Evolutionary conservation across 495 filamentous ascomycete genomes (phyloP), one percentile per base, ranked within the genome.

Genomic region (Lasiosphaeria ovina): DNA sequence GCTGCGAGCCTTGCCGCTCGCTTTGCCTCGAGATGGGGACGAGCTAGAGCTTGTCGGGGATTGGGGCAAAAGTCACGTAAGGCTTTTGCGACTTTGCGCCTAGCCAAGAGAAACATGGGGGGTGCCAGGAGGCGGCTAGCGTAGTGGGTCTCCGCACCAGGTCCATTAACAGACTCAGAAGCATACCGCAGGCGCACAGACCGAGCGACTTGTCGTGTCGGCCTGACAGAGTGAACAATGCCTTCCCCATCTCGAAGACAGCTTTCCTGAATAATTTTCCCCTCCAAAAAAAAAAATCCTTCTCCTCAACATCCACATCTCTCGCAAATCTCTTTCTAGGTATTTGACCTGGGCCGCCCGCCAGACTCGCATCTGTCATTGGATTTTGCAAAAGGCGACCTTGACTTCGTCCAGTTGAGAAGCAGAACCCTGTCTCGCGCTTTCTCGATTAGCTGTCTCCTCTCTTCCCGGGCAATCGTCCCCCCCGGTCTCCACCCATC

Each of bases 381-480:
- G 44, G 16, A 47, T 47, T n/a, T n/a, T 24, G 24, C 24, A n/a
- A 47, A 47, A 47, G 17, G 12, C 35, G 44, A 5, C 42, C 35
- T 40, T 14, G 35, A 11, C 55, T 33, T 35, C 49, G 10, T 33
- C 11, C 24, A 48, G 53, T 16, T 42, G 36, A 44, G 34, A 35
- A 36, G 31, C 36, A 44, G 34, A 35, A 36, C 35, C 36, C 17
- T 24, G 14, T 50, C 49, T n/a, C 16, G 31, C 40, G 9, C 36
- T 34, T 45, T 7, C 45, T 51, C n/a, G 8, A 17, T 16, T 55
- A 24, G 17, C 54, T 31, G 9, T 32, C 45, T 56, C n/a, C 54
- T 62, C 61, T 51, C 51, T 51, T 47, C 51, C 57, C 55, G 55
- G 61, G 61, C 56, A 59, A n/a, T 36, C 34, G n/a, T 55, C 55